Base-by-base conservation (phyloP, 306 rosid species). In the Cicer judaicum region DNA sequence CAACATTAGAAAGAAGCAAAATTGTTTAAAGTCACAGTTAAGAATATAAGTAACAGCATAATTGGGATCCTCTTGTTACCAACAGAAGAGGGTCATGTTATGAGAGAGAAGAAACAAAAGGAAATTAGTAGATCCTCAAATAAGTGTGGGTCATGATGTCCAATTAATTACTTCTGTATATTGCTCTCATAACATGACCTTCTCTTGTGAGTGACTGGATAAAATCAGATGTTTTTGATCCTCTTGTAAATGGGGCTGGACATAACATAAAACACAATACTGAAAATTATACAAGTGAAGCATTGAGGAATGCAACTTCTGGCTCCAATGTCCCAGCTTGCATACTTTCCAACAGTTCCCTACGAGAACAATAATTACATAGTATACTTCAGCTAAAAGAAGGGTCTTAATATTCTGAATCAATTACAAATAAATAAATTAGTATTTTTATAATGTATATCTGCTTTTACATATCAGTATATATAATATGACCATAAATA, bases 301-400 rank as follows among this genome's bases (percentile, higher is more conserved):
- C 94, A 81, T 87, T 91, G 78, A 93, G 91, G 83, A 93, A 85
- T 2, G 94, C 87, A 74, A 82, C 90, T 93, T 93, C 96, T 14
- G 98, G 93, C 48, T 91, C 96, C 88, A 91, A 75, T 10, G 94
- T 88, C 67, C 88, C 91, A 24, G 94, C 85, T 82, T 89, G 96
- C 94, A 93, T 88, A 29, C 82, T 79, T 60, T 87, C 91, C 73
- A 89, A 86, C 74, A 93, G 94, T 42, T 93, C 96, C 93, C 98
- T 89, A 82, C 68, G 73, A 84, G 70, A 70, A 16, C 68, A 84
- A n/a, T 48, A 64, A 76, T 81, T 67, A 63, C 48, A 49, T 72
- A 14, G 53, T 40, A 66, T 1, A 21, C 68, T 75, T 79, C 6
- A 76, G 43, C 70, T 21, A 76, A 65, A 65, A 59, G 62, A 18